Evolutionary conservation across 352 stramenopile genomes (phyloP).

Genomic region (Pythium scleroteichum): DNA sequence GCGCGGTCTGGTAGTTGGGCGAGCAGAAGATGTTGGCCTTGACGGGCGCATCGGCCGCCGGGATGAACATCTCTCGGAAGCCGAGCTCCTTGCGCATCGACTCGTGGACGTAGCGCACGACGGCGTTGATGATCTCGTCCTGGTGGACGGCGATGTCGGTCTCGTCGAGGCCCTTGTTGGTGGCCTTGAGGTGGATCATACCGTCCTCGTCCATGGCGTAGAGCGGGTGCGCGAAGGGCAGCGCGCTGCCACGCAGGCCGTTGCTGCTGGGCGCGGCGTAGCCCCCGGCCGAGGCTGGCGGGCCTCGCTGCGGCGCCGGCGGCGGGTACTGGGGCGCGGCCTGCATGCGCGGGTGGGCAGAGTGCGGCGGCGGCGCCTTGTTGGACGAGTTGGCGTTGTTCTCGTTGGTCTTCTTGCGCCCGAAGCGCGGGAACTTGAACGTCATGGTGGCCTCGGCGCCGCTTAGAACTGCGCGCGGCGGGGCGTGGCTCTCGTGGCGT

Average conservation of each 20-base stretch:
- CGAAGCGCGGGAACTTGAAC: conserved; percentile 72
- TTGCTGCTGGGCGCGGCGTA: conserved; percentile 8
- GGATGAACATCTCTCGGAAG: conserved; percentile 78
- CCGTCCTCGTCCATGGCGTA: conserved; percentile 85
- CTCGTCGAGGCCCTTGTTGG: conserved; percentile 78
- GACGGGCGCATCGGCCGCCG: conserved; percentile 60
- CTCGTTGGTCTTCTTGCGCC: conserved; percentile 70
- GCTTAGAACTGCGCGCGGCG: background rate
- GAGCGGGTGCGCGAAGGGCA: conserved; percentile 77
- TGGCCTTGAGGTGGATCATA: conserved; percentile 86
- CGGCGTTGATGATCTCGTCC: conserved; percentile 86
- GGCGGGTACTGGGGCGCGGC: conserved; percentile 19
- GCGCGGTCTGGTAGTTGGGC: conserved; percentile 74
- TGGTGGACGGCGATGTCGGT: conserved; percentile 86
- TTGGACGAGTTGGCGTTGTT: conserved; percentile 38
- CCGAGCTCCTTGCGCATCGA: conserved; percentile 80
- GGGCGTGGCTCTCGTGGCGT: conserved; percentile 16
- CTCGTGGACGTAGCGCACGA: conserved; percentile 86
- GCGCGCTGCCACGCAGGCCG: conserved; percentile 28
- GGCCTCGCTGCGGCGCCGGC: conserved; percentile 26
- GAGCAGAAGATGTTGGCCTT: conserved; percentile 88
- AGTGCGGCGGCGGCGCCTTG: conserved; percentile 55
- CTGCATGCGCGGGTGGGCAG: conserved; percentile 32
- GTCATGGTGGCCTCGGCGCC: conserved; percentile 49
- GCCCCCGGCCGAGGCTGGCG: conserved; percentile 23